Evolutionary conservation across 148 eudicot genomes (phyloP), one percentile per base, ranked within the genome.

Genomic region (Spergularia bocconei): DNA sequence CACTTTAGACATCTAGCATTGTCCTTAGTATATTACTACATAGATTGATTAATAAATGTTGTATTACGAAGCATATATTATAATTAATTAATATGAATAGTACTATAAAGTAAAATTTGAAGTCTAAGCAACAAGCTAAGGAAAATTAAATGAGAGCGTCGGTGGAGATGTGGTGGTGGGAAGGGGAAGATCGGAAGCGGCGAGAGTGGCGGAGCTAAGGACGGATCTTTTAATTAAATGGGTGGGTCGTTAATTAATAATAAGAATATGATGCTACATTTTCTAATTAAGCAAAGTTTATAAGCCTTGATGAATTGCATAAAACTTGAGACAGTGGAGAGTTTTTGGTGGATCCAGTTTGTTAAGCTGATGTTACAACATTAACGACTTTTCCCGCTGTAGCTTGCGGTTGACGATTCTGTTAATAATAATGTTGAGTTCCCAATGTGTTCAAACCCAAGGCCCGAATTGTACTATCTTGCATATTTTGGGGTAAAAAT

Each of bases 221-320:
- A 71, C 93, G 93, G 91, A 89, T 91, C 92, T 13, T 75, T 69
- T 47, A 79, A 84, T 81, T 86, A 82, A 90, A 73, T 73, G 70
- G 70, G 57, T 8, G 13, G 73, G 70, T 7, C 13, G 11, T 63
- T 2, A 38, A 14, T 41, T 57, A 16, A 0, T 56, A 11, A 29
- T 7, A 11, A 15, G 7, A 62, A 29, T 7, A 56, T 69, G 16
- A 25, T 6, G 48, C 48, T 44, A 44, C 48, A 44, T 44, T 44
- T 44, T 44, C 4, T 44, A 44, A 9, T 5, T 44, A 44, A 44
- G 0, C 7, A 44, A 6, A 6, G 7, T 44, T 44, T 44, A 44
- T 44, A 44, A 44, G 48, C 8, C 48, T 3, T 44, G 10, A 44
- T 44, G 1, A 44, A 44, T 44, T 44, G 48, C 48, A 44, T 6